These are phyloP conservation scores for Starmerella stigmatis DNA, from an alignment of 805 yeast genomes.

Conservation along the genomic window DNA sequence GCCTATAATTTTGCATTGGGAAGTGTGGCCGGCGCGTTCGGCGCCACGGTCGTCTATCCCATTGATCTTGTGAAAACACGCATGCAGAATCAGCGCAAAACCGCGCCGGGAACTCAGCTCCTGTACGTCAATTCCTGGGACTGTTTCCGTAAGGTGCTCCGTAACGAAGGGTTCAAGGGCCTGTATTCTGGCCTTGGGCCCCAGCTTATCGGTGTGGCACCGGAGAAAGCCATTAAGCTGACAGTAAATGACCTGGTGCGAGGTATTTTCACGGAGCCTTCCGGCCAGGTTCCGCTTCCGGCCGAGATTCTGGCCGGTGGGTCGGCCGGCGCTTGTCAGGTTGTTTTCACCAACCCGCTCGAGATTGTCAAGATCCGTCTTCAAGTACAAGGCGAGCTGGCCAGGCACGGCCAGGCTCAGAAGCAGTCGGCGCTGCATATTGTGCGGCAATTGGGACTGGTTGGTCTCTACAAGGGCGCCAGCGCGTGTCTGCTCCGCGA, in stretches of 20 bases:
- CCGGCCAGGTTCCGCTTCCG: slow-evolving; percentile 39
- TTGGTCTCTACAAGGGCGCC: slow-evolving; percentile 86
- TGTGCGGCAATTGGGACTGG: slow-evolving; percentile 65
- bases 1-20: slow-evolving; percentile 81
- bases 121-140: slow-evolving; percentile 73
- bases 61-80: slow-evolving; percentile 92
- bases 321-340: slow-evolving; percentile 93
- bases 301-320: slow-evolving; percentile 85
- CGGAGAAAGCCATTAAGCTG: slow-evolving; percentile 93
- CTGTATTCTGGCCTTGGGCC: slow-evolving; percentile 89
- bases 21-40: slow-evolving; percentile 92
- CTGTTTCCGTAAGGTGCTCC: slow-evolving; percentile 69
- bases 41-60: slow-evolving; percentile 96
- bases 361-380: slow-evolving; percentile 91
- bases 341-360: slow-evolving; percentile 86
- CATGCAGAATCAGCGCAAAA: slow-evolving; percentile 86
- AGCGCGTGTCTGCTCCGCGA: slow-evolving; percentile 85
- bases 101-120: slow-evolving; percentile 32
- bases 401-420: slow-evolving; percentile 23
- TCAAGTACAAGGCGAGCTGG: slow-evolving; percentile 78
- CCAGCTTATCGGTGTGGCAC: slow-evolving; percentile 93
- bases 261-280: slow-evolving; percentile 50
- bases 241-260: slow-evolving; percentile 87
- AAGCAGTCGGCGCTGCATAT: slow-evolving; percentile 54
- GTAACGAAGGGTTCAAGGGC: slow-evolving; percentile 71